Evolutionary conservation across 1,139 yeast species (phyloP).

Genomic region (Taiozyma sp.): DNA sequence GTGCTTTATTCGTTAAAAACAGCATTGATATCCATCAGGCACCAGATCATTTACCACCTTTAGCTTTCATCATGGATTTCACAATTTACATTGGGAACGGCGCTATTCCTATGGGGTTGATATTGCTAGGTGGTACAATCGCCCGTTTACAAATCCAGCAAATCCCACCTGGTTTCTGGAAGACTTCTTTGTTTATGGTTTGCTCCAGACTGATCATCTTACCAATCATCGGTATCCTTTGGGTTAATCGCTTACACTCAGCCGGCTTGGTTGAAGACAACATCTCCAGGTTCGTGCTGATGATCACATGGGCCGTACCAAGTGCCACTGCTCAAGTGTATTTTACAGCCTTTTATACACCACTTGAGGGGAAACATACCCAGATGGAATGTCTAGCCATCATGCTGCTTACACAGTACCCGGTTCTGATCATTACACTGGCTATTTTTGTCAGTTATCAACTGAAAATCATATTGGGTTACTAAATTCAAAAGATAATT

Average conservation of each 20-base stretch:
- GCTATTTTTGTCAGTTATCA: slow-evolving; percentile 66
- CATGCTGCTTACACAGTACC: slow-evolving; percentile 57
- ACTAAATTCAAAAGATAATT: neutral
- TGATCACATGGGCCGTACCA: slow-evolving; percentile 62
- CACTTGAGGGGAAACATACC: slow-evolving; percentile 48
- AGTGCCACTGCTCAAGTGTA: slow-evolving; percentile 71
- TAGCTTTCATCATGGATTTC: slow-evolving; percentile 80
- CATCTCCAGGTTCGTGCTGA: slow-evolving; percentile 62
- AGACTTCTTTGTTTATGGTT: slow-evolving; percentile 42
- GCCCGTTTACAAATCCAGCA: slow-evolving; percentile 71
- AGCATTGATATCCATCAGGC: slow-evolving; percentile 50
- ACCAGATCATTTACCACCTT: slow-evolving; percentile 73
- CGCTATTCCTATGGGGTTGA: slow-evolving; percentile 81
- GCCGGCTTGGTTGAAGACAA: slow-evolving; percentile 46
- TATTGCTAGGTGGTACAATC: slow-evolving; percentile 81
- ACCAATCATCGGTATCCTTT: slow-evolving; percentile 60
- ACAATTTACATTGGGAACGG: slow-evolving; percentile 80
- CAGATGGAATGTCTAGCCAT: slow-evolving; percentile 77
- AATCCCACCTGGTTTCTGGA: slow-evolving; percentile 46
- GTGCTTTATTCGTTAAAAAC: slow-evolving; percentile 63
- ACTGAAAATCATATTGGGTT: slow-evolving; percentile 30
- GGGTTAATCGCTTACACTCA: slow-evolving; percentile 43
- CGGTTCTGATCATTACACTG: slow-evolving; percentile 50
- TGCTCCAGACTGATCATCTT: slow-evolving; percentile 44
- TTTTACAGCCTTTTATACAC: slow-evolving; percentile 71